phyloP scores from a whole-genome alignment of 2,329 filamentous ascomycete species.

The Aspergillus tubingensis region DNA sequence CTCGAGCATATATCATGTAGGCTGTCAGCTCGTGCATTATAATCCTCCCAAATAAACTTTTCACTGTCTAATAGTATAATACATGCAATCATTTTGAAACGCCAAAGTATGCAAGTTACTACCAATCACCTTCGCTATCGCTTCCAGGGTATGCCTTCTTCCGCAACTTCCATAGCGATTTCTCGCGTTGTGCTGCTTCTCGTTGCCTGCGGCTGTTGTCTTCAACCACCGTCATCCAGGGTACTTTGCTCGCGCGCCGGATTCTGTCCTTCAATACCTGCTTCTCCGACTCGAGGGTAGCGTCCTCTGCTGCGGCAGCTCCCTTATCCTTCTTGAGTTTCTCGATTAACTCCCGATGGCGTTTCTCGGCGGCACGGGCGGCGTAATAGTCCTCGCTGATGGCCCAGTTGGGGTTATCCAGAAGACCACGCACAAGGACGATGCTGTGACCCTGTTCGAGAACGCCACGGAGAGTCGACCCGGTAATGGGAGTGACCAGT shows the following conservation, averaged over 20 bases:
- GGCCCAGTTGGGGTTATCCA: conserved; percentile 50
- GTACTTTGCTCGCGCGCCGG: conserved; percentile 40
- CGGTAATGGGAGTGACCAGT: conserved; percentile 52
- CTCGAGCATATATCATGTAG: too few relatives aligned
- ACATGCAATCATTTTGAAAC: not conserved
- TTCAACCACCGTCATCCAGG: conserved; percentile 45
- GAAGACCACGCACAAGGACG: conserved; percentile 51
- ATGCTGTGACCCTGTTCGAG: conserved; percentile 42
- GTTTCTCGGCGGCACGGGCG: conserved; percentile 39
- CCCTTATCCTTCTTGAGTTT: conserved; percentile 23
- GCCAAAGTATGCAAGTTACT: conserved; percentile 17
- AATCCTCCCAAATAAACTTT: not conserved
- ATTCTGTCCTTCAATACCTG: conserved; percentile 36
- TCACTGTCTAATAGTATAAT: not conserved
- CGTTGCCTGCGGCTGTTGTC: conserved; percentile 33
- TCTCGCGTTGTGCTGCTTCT: conserved; percentile 30
- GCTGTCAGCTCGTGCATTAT: not conserved
- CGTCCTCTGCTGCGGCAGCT: conserved; percentile 1
- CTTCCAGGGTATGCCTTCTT: conserved; percentile 42
- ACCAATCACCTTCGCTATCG: conserved; percentile 42
- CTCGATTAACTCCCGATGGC: conserved; percentile 29
- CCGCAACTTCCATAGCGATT: conserved; percentile 42
- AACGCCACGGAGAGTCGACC: conserved; percentile 30
- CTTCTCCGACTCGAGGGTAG: not conserved
- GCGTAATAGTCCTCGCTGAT: conserved; percentile 47